A percentile compares a stretch with the other conserved stretches of the same genome.
phyloP scores from a whole-genome alignment of 73 alveolate genomes.

The Tetrahymena borealis region DNA sequence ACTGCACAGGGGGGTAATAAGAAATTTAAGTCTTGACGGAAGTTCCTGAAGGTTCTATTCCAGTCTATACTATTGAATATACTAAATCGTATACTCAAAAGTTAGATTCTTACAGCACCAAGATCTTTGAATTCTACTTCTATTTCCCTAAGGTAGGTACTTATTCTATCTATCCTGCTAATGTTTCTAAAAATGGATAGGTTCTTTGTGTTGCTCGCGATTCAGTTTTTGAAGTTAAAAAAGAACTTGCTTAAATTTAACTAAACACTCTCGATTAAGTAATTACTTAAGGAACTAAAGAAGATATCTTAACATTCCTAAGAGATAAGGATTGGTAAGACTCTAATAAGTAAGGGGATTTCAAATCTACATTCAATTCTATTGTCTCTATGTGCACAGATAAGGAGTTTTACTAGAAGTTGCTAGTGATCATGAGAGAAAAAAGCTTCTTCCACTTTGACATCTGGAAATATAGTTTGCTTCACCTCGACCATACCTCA shows the following conservation, averaged over 20 bases:
- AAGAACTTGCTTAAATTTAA: slow-evolving; percentile 2
- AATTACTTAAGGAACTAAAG: slow-evolving; percentile 53
- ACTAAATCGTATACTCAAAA: slow-evolving; percentile 47
- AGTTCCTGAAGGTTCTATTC: slow-evolving; percentile 89
- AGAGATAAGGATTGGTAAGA: slow-evolving; percentile 44
- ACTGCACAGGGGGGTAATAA: slow-evolving; percentile 58
- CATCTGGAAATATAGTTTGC: slow-evolving; percentile 77
- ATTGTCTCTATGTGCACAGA: slow-evolving; percentile 53
- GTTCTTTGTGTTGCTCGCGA: slow-evolving; percentile 71
- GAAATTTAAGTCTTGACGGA: slow-evolving; percentile 69
- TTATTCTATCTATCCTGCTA: slow-evolving; percentile 76
- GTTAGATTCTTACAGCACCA: slow-evolving; percentile 71
- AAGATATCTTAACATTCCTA: slow-evolving; percentile 54
- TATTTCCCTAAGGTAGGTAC: slow-evolving; percentile 90
- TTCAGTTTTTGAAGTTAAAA: slow-evolving; percentile 48
- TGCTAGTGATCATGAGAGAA: slow-evolving; percentile 53
- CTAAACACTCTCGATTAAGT: slow-evolving; percentile 59
- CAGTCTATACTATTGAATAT: slow-evolving; percentile 61
- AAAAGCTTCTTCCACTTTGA: slow-evolving; percentile 48
- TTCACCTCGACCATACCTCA: slow-evolving; percentile 69
- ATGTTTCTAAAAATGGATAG: slow-evolving; percentile 59
- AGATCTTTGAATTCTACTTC: slow-evolving; percentile 55
- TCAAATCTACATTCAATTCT: slow-evolving; percentile 36
- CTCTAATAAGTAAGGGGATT: slow-evolving; percentile 35
- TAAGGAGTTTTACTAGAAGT: slow-evolving; percentile 63